Percentiles rank a stretch among this genome's conserved stretches.
These are phyloP conservation scores for Eimeria sp. DNA, from an alignment of 169 alveolate genomes.

Conservation along the genomic window DNA sequence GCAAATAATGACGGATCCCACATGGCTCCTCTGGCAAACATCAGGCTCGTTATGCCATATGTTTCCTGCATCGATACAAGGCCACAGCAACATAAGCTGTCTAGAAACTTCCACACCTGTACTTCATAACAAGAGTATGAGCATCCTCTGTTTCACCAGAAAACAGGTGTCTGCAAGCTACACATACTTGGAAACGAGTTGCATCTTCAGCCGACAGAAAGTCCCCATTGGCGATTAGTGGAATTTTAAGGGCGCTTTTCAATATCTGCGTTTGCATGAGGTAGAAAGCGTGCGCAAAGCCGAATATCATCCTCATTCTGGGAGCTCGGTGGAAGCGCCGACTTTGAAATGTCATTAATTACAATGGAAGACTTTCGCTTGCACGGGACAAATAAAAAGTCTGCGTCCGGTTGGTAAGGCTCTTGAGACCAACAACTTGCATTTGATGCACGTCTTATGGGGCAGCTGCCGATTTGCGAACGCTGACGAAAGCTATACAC, in stretches of 20 bases:
- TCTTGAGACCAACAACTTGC: neutral
- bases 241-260: conserved; percentile 46
- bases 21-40: conserved; percentile 85
- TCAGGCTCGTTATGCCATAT: conserved; percentile 68
- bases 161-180: neutral
- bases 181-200: conserved; percentile 77
- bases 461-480: neutral
- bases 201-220: conserved; percentile 70
- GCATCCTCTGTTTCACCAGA: neutral
- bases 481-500: neutral
- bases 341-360: neutral
- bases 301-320: neutral
- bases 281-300: neutral
- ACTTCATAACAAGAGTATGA: neutral
- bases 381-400: neutral
- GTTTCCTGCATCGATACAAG: conserved; percentile 63
- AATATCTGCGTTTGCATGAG: conserved; percentile 36
- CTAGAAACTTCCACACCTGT: neutral
- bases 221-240: conserved; percentile 84
- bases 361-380: neutral
- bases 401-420: neutral
- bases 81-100: neutral
- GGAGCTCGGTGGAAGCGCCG: conserved; percentile 1
- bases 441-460: neutral
- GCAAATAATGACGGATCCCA: conserved; percentile 83